These are phyloP conservation scores for Penicillium sp. DNA, from an alignment of 2,329 filamentous ascomycete species.

Conservation along the genomic window DNA sequence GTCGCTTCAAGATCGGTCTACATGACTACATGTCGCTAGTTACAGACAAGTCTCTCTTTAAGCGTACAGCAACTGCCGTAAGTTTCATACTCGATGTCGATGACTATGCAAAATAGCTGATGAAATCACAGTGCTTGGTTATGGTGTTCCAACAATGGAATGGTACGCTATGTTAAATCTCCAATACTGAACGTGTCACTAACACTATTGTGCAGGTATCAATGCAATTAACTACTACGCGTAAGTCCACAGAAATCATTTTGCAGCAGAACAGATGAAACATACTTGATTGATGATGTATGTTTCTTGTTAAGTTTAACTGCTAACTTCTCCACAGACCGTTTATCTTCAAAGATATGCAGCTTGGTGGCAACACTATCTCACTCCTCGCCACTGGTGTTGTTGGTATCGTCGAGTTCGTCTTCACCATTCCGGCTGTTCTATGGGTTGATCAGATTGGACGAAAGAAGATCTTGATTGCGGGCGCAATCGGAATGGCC, in stretches of 20 bases:
- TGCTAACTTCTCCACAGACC: conserved; percentile 17
- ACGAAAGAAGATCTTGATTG: conserved; percentile 41
- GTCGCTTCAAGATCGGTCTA: conserved; percentile 64
- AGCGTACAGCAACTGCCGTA: conserved; percentile 36
- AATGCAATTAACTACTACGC: conserved; percentile 47
- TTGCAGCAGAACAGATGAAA: background rate
- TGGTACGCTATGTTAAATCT: conserved; percentile 25
- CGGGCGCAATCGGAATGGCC: conserved; percentile 67
- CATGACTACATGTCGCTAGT: conserved; percentile 34
- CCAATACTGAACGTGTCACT: background rate
- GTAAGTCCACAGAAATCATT: conserved; percentile 18
- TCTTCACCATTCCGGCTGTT: conserved; percentile 43
- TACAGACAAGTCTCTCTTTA: conserved; percentile 38
- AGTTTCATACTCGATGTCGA: conserved; percentile 33
- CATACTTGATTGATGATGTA: background rate
- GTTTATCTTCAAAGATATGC: conserved; percentile 37
- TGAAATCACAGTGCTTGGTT: conserved; percentile 58
- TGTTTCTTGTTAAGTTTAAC: background rate
- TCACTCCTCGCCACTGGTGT: conserved; percentile 43
- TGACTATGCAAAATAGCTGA: conserved; percentile 54
- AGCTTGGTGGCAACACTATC: conserved; percentile 37
- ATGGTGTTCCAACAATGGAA: conserved; percentile 52
- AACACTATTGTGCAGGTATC: conserved; percentile 27
- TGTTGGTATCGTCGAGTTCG: conserved; percentile 41
- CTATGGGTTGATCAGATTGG: conserved; percentile 44